Conservation (phyloP, 257 asterid genomes). For the Thymus quinquecostatus region DNA sequence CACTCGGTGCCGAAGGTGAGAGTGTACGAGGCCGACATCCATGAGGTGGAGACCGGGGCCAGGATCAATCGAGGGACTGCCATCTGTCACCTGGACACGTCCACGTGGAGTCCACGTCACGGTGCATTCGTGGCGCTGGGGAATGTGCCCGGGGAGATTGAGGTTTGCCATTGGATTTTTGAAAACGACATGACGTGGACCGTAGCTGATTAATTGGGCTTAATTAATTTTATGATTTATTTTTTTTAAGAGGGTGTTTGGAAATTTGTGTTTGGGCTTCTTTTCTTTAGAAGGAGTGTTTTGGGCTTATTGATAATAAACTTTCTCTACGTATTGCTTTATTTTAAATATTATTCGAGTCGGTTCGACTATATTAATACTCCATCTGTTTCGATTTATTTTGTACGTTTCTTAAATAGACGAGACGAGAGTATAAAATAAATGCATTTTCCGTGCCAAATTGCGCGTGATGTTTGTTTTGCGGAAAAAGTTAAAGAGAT, state of each 20-base stretch:
- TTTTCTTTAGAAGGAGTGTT: no score
- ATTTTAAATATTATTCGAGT: background rate
- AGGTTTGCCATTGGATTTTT: slow-evolving; percentile 96
- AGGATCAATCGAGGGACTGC: slow-evolving; percentile 79
- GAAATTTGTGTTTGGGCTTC: background rate
- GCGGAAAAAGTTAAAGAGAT: no score
- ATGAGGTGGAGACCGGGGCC: slow-evolving; percentile 48
- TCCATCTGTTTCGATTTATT: background rate
- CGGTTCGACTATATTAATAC: background rate
- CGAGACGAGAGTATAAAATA: no score
- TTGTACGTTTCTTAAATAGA: no score
- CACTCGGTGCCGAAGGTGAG: slow-evolving; percentile 86
- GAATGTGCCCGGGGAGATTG: slow-evolving; percentile 69
- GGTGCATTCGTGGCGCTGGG: slow-evolving; percentile 85
- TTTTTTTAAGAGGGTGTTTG: background rate
- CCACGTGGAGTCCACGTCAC: slow-evolving; percentile 78
- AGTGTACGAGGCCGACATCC: slow-evolving; percentile 76
- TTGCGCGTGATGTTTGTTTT: no score
- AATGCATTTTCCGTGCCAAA: no score
- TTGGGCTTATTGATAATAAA: slow-evolving; percentile 5
- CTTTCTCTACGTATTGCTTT: background rate
- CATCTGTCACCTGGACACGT: slow-evolving; percentile 83
- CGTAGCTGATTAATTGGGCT: slow-evolving; percentile 40
- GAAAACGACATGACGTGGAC: slow-evolving; percentile 94
- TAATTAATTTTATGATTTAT: background rate